Conservation (phyloP, 2,329 filamentous ascomycete genomes). For the Fusarium austroafricanum region DNA sequence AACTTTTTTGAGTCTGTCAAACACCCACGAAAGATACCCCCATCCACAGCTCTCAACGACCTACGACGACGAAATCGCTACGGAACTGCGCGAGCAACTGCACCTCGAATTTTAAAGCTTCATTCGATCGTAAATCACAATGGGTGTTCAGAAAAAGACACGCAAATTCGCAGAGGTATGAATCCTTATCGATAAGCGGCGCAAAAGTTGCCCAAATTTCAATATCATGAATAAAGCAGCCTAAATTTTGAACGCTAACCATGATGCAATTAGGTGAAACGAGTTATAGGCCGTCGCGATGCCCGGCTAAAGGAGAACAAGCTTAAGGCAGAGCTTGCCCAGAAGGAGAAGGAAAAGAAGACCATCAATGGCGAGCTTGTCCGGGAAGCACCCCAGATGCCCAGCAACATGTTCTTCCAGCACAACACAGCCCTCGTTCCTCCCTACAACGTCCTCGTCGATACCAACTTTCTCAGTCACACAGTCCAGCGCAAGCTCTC, state of each 20-base stretch:
- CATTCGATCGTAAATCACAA: constrained; percentile 52
- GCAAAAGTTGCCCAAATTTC: constrained; percentile 37
- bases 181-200: constrained; percentile 47
- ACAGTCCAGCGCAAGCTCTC: constrained; percentile 93
- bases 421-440: constrained; percentile 89
- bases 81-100: neutral
- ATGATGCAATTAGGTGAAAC: constrained; percentile 69
- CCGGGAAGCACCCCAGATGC: constrained; percentile 83
- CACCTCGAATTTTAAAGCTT: neutral
- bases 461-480: constrained; percentile 92
- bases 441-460: constrained; percentile 74
- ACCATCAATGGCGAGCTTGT: constrained; percentile 71
- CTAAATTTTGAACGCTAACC: constrained; percentile 17
- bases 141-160: constrained; percentile 91
- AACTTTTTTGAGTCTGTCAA: constrained; percentile 44
- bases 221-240: neutral
- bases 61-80: neutral
- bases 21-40: constrained; percentile 15
- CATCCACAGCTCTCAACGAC: neutral
- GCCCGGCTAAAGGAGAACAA: constrained; percentile 85
- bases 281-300: constrained; percentile 85
- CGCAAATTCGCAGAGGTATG: constrained; percentile 84
- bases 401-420: constrained; percentile 87
- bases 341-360: constrained; percentile 69
- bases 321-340: constrained; percentile 69